phyloP scores from a whole-genome alignment of 2,329 filamentous ascomycete species.

The Didymella arachidicola region DNA sequence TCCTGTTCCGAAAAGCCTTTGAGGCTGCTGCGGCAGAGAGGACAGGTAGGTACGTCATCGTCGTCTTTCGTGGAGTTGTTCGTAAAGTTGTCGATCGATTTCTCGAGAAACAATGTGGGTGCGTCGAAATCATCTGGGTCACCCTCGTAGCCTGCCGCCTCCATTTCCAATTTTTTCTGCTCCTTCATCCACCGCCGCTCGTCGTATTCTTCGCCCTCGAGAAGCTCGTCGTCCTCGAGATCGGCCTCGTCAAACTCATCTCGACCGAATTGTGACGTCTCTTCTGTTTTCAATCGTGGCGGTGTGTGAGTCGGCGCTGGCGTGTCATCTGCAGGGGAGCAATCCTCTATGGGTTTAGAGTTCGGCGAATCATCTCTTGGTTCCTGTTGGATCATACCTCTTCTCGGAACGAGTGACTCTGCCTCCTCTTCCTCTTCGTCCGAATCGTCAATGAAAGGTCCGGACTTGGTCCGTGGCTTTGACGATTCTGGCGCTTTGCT shows the following conservation, averaged over 20 bases:
- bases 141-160: slow-evolving; percentile 54
- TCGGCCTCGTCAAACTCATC: slow-evolving; percentile 63
- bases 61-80: slow-evolving; percentile 22
- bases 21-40: slow-evolving; percentile 76
- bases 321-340: slow-evolving; percentile 18
- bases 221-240: slow-evolving; percentile 68
- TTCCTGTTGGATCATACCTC: slow-evolving; percentile 35
- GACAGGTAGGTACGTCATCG: slow-evolving; percentile 63
- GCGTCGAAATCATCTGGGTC: slow-evolving; percentile 64
- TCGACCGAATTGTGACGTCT: slow-evolving; percentile 55
- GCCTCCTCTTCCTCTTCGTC: slow-evolving; percentile 59
- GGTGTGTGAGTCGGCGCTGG: slow-evolving; percentile 22
- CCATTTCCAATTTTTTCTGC: slow-evolving; percentile 64
- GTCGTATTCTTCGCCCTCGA: slow-evolving; percentile 61
- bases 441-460: slow-evolving; percentile 76
- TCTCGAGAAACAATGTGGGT: slow-evolving; percentile 41
- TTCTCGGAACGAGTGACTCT: slow-evolving; percentile 19
- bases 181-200: slow-evolving; percentile 75
- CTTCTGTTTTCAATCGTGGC: slow-evolving; percentile 54
- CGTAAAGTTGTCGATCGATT: slow-evolving; percentile 21
- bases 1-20: slow-evolving; percentile 65
- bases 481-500: slow-evolving; percentile 20
- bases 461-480: slow-evolving; percentile 52
- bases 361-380: slow-evolving; percentile 20
- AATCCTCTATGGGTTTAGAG: slow-evolving; percentile 36